Conservation (phyloP, 345 rosid species). For the Raphanus raphanistrum region DNA sequence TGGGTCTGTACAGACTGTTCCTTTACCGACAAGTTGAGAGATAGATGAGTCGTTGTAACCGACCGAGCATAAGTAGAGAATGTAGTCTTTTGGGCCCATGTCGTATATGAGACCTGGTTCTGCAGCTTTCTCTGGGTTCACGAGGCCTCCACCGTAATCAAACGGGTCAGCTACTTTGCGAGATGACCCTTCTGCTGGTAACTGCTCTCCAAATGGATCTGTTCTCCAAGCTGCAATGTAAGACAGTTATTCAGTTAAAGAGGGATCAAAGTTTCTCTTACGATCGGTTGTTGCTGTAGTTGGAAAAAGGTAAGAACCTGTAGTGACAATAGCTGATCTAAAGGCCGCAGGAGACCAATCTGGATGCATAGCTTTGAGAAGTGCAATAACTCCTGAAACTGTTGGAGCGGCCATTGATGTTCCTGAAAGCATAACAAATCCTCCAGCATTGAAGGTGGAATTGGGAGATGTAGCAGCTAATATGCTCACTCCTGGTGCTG, state of each 20-base stretch:
- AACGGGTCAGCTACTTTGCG: constrained; percentile 49
- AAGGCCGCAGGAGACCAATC: constrained; percentile 51
- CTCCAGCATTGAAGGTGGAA: not conserved
- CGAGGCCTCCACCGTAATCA: constrained; percentile 65
- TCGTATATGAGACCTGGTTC: constrained; percentile 67
- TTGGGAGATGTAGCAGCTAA: constrained; percentile 42
- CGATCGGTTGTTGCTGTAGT: not conserved
- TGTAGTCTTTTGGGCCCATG: constrained; percentile 47
- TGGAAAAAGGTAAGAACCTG: constrained; percentile 37
- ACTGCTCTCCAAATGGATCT: constrained; percentile 42
- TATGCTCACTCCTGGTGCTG: constrained; percentile 48
- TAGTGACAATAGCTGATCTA: constrained; percentile 53
- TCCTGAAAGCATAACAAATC: constrained; percentile 32
- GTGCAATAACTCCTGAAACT: constrained; percentile 45
- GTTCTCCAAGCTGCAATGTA: constrained; percentile 41
- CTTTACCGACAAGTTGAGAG: constrained; percentile 44
- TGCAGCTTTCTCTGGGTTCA: constrained; percentile 54
- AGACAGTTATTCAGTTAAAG: not conserved
- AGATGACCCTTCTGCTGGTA: constrained; percentile 48
- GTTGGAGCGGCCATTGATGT: constrained; percentile 51
- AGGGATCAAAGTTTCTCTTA: not conserved
- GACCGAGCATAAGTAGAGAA: constrained; percentile 51
- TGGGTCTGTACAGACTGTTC: constrained; percentile 30
- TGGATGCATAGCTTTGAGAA: constrained; percentile 45
- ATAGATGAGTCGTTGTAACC: constrained; percentile 55